Evolutionary conservation across 2,329 filamentous ascomycete species (phyloP).

Genomic region (Talaromyces sp.): DNA sequence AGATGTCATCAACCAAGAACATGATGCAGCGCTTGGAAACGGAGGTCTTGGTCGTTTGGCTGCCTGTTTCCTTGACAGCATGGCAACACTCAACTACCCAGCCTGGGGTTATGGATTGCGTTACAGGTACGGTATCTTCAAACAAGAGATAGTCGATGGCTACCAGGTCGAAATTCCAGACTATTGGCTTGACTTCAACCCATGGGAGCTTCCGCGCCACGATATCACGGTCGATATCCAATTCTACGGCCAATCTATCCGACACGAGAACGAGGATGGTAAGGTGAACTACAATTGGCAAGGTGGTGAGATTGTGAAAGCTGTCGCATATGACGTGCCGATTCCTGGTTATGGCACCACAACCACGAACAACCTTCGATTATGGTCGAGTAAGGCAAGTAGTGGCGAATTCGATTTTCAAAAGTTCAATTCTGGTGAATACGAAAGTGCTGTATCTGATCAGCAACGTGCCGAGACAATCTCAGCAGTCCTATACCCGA

Average conservation of each 20-base stretch:
- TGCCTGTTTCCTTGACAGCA: constrained; percentile 93
- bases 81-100: constrained; percentile 90
- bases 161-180: constrained; percentile 98
- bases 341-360: constrained; percentile 87
- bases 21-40: constrained; percentile 94
- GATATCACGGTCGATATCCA: constrained; percentile 96
- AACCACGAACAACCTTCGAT: constrained; percentile 91
- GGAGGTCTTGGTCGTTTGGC: constrained; percentile 91
- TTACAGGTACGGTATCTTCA: constrained; percentile 98
- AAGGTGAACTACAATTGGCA: constrained; percentile 78
- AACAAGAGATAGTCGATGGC: constrained; percentile 96
- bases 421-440: constrained; percentile 98
- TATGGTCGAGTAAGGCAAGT: constrained; percentile 97
- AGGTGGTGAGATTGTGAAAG: constrained; percentile 86
- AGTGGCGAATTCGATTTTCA: constrained; percentile 99
- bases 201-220: constrained; percentile 96
- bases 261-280: constrained; percentile 69
- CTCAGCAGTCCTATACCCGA: constrained; percentile 93
- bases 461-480: constrained; percentile 99
- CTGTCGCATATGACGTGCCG: constrained; percentile 87
- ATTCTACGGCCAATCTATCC: constrained; percentile 85
- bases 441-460: constrained; percentile 96
- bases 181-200: constrained; percentile 99
- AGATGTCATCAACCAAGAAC: constrained; percentile 89
- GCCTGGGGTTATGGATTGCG: constrained; percentile 96